Percentiles rank a stretch among this genome's conserved stretches.
Conservation (phyloP, 768 basidiomycete species). For the Chlorophyllum brunneum region DNA sequence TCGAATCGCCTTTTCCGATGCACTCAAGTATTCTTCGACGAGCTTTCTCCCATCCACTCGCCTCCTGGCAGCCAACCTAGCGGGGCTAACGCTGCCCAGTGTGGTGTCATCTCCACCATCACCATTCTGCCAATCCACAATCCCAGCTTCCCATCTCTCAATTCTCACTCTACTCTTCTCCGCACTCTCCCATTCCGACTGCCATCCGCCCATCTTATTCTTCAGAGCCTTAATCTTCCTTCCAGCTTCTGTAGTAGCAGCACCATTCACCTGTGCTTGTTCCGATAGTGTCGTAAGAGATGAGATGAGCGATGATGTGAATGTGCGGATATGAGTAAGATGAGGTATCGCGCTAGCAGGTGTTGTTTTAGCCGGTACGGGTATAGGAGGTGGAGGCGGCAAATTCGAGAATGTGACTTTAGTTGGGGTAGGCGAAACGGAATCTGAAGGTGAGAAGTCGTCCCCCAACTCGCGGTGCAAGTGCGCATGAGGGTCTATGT, state of each 20-base stretch:
- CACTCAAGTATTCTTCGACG: constrained; percentile 74
- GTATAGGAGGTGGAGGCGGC: constrained; percentile 40
- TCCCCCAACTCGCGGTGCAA: constrained; percentile 7
- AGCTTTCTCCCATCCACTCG: constrained; percentile 66
- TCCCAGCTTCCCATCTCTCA: constrained; percentile 76
- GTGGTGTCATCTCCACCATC: constrained; percentile 23
- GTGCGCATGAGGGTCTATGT: constrained; percentile 11
- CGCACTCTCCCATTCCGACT: constrained; percentile 80
- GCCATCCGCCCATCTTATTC: constrained; percentile 79
- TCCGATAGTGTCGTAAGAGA: constrained; percentile 79
- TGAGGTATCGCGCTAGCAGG: constrained; percentile 60
- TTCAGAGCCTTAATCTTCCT: constrained; percentile 83
- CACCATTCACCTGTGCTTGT: constrained; percentile 85
- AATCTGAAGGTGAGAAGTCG: constrained; percentile 8
- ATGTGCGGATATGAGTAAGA: constrained; percentile 65
- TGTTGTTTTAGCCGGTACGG: constrained; percentile 39
- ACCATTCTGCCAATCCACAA: constrained; percentile 32
- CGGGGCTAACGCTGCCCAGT: constrained; percentile 25
- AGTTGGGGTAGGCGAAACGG: constrained; percentile 33
- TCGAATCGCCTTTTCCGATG: constrained; percentile 67
- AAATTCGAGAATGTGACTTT: constrained; percentile 51
- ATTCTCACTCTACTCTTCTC: constrained; percentile 74
- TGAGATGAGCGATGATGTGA: constrained; percentile 70
- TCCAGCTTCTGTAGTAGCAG: constrained; percentile 80
- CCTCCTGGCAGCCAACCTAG: constrained; percentile 27